These are phyloP conservation scores for Phytopythium oedochilum DNA, from an alignment of 352 stramenopile species.

Conservation along the genomic window DNA sequence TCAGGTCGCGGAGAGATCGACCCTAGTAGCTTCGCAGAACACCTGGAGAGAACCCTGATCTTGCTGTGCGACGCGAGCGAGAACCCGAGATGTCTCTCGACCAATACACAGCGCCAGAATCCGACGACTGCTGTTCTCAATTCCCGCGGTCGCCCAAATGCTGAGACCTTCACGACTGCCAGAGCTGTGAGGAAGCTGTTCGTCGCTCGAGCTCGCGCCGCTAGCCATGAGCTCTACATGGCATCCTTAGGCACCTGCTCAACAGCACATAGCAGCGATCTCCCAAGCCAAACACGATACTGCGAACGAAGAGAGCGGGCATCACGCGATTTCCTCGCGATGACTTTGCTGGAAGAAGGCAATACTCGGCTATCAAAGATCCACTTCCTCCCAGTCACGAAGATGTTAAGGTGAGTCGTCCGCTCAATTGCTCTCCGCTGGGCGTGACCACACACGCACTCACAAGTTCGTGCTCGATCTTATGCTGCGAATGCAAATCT, in stretches of 20 bases:
- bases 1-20: constrained; percentile 20
- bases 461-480: no score
- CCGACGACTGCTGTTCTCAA: constrained; percentile 18
- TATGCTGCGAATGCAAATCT: no score
- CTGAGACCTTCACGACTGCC: constrained; percentile 31
- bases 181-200: constrained; percentile 39
- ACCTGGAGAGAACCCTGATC: background rate
- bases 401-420: constrained; percentile 26
- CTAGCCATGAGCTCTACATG: background rate
- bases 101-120: background rate
- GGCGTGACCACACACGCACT: no score
- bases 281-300: background rate
- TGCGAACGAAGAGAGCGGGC: background rate
- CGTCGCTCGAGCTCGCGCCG: constrained; percentile 17
- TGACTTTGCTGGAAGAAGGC: constrained; percentile 13
- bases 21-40: constrained; percentile 9
- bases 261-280: background rate
- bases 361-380: constrained; percentile 36
- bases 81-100: background rate
- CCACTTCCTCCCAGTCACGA: constrained; percentile 34
- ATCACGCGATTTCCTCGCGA: background rate
- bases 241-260: background rate
- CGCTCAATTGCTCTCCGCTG: no score
- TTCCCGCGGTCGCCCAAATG: constrained; percentile 21
- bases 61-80: background rate